These are phyloP conservation scores for Saturnispora silvae DNA, from an alignment of 805 yeast genomes.

Conservation along the genomic window DNA sequence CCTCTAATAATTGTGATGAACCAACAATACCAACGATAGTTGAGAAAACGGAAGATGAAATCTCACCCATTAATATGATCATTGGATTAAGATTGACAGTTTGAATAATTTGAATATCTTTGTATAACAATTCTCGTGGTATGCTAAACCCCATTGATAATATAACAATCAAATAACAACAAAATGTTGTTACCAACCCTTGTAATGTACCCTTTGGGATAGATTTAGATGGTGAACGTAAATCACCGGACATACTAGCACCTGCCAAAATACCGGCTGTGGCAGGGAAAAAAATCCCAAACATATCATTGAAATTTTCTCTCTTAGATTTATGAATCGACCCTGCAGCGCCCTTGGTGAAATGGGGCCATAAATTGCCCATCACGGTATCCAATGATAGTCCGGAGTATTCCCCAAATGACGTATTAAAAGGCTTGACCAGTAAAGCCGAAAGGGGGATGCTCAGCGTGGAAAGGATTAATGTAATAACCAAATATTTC, in stretches of 20 bases:
- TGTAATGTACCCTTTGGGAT: conserved; percentile 91
- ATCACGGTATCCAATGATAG: conserved; percentile 54
- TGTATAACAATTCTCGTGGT: conserved; percentile 66
- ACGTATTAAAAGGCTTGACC: conserved; percentile 51
- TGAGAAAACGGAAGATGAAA: conserved; percentile 83
- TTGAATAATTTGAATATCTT: conserved; percentile 79
- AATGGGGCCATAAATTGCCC: conserved; percentile 64
- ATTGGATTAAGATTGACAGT: conserved; percentile 60
- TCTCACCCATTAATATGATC: conserved; percentile 76
- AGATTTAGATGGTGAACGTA: conserved; percentile 72
- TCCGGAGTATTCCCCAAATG: conserved; percentile 56
- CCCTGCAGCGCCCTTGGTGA: conserved; percentile 90
- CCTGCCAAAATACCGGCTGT: conserved; percentile 99
- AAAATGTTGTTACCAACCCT: conserved; percentile 71
- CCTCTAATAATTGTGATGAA: conserved; percentile 83
- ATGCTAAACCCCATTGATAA: conserved; percentile 68
- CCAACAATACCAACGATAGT: conserved; percentile 94
- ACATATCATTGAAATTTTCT: conserved; percentile 78
- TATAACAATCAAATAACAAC: conserved; percentile 71
- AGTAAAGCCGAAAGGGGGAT: conserved; percentile 71
- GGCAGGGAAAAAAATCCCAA: conserved; percentile 96
- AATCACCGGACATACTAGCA: conserved; percentile 96
- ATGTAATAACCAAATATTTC: conserved; percentile 52
- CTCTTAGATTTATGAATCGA: conserved; percentile 43
- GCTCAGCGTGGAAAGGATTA: conserved; percentile 64